Evolutionary conservation across 2,329 filamentous ascomycete genomes (phyloP).

Genomic region (Pyrenochaeta sp.): DNA sequence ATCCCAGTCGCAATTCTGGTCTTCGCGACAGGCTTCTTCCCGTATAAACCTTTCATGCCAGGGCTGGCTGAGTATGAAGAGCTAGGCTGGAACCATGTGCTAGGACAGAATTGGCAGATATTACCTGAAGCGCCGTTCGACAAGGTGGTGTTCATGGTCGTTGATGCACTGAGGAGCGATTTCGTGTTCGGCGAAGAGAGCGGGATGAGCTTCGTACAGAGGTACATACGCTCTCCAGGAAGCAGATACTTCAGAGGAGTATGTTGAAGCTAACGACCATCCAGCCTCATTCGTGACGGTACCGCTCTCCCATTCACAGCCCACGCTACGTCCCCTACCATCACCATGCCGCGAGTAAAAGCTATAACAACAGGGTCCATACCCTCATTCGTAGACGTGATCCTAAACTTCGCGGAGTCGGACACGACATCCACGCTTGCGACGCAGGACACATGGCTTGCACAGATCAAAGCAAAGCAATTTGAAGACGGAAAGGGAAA

Average conservation of each 20-base stretch:
- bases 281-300: constrained; percentile 82
- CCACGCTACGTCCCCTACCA: constrained; percentile 93
- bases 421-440: constrained; percentile 90
- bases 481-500: constrained; percentile 62
- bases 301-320: constrained; percentile 92
- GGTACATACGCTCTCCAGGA: constrained; percentile 59
- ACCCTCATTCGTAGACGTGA: constrained; percentile 96
- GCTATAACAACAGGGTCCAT: constrained; percentile 97
- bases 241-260: not conserved
- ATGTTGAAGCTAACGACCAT: constrained; percentile 2
- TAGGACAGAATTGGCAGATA: constrained; percentile 46
- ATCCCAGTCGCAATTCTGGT: constrained; percentile 72
- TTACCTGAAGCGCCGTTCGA: constrained; percentile 77
- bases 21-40: constrained; percentile 94
- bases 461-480: constrained; percentile 77
- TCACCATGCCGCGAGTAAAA: constrained; percentile 98
- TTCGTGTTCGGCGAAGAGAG: constrained; percentile 87
- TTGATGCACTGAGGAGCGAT: constrained; percentile 88
- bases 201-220: constrained; percentile 87
- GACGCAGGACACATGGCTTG: constrained; percentile 93
- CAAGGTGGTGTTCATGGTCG: constrained; percentile 94
- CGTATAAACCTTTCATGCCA: constrained; percentile 92
- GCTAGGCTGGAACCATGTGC: constrained; percentile 56
- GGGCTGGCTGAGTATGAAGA: constrained; percentile 77
- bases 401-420: constrained; percentile 94